Conservation (phyloP, 192 early-diverging fungal genomes). For the Coemansia sp. region DNA sequence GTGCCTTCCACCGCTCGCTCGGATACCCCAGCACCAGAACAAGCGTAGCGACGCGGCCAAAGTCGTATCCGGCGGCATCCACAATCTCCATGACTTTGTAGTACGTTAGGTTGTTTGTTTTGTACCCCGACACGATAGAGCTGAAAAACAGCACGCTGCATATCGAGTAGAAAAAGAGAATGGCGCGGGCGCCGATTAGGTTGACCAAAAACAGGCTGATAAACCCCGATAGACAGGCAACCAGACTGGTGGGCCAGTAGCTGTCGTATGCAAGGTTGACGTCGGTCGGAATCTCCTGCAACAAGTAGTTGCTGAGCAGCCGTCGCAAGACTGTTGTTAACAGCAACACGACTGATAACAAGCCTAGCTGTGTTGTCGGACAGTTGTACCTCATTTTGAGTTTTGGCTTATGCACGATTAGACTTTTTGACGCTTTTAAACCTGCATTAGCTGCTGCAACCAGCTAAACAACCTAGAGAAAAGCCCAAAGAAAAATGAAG, state of each 20-base stretch:
- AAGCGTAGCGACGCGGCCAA: conserved; percentile 33
- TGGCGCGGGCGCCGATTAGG: conserved; percentile 24
- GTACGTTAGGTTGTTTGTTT: conserved; percentile 5
- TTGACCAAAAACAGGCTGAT: conserved; percentile 33
- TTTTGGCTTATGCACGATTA: not conserved
- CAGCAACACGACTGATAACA: conserved; percentile 19
- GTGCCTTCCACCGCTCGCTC: conserved; percentile 39
- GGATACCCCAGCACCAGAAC: conserved; percentile 38
- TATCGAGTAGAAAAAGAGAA: conserved; percentile 21
- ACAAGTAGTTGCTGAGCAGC: conserved; percentile 26
- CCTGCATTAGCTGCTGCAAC: not conserved
- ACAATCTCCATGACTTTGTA: conserved; percentile 16
- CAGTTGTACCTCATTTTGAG: conserved; percentile 23
- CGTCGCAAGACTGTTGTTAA: conserved; percentile 25
- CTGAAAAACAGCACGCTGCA: conserved; percentile 23
- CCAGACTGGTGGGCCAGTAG: conserved; percentile 28
- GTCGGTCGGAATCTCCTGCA: conserved; percentile 22
- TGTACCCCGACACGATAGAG: conserved; percentile 30
- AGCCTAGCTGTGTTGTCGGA: conserved; percentile 26
- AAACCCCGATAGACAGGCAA: conserved; percentile 28
- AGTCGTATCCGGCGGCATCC: conserved; percentile 19
- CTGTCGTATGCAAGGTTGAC: conserved; percentile 30
- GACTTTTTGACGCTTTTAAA: not conserved
- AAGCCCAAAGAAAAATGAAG: not conserved
- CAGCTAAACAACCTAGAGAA: no score